A percentile compares a stretch with the other conserved stretches of the same genome.
Evolutionary conservation across 805 yeast genomes (phyloP).

Genomic region (Pichia scutulata): DNA sequence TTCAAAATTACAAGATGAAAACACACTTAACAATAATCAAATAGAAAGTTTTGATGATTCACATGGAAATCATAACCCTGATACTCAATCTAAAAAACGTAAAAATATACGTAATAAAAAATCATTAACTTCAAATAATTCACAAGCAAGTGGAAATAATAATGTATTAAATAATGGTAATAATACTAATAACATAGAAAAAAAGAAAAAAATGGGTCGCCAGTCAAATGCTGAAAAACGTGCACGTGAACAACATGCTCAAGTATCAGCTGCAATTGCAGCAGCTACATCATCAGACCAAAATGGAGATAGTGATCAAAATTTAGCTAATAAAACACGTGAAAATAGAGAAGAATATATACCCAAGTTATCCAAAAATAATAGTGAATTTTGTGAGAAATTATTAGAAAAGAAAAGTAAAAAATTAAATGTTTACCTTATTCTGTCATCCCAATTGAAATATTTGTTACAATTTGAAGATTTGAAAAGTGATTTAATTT

Average conservation of each 20-base stretch:
- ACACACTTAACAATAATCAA: slow-evolving; percentile 1
- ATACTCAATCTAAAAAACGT: neutral
- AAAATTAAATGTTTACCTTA: slow-evolving; percentile 32
- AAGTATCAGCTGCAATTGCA: neutral
- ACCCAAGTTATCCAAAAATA: slow-evolving; percentile 27
- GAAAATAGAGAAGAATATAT: slow-evolving; percentile 25
- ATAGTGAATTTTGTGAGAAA: slow-evolving; percentile 16
- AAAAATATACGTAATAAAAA: slow-evolving; percentile 4
- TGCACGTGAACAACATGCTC: slow-evolving; percentile 3
- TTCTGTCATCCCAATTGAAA: slow-evolving; percentile 39
- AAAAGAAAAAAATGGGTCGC: slow-evolving; percentile 5
- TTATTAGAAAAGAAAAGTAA: slow-evolving; percentile 15
- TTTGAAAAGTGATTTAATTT: slow-evolving; percentile 34
- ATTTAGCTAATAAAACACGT: neutral
- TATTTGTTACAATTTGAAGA: slow-evolving; percentile 28
- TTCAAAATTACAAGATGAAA: slow-evolving; percentile 6
- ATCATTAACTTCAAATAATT: neutral
- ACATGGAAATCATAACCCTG: neutral
- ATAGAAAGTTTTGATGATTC: neutral
- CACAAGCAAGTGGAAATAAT: neutral
- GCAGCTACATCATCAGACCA: neutral
- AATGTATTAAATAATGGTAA: neutral
- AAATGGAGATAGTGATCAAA: neutral
- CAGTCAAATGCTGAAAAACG: slow-evolving; percentile 6
- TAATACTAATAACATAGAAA: neutral